Base-by-base conservation (phyloP, 306 rosid genomes). In the Sicyos edulis region DNA sequence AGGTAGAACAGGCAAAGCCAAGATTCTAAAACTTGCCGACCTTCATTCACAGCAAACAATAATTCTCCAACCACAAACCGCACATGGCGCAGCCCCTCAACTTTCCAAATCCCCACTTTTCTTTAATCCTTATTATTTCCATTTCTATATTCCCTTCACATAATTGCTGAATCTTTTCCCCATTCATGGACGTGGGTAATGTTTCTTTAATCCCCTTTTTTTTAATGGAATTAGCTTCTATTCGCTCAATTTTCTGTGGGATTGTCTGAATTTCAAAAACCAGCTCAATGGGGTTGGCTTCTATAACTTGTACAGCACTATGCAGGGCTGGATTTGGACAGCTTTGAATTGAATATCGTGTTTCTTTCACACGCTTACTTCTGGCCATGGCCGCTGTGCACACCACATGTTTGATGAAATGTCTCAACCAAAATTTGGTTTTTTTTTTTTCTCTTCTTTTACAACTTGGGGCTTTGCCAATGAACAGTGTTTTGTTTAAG, bases 281-380 rank as follows among this genome's bases (percentile, higher is more conserved):
- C 73, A 68, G 73, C 73, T 68, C 54, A 68, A 68, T 67, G 56
- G 40, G 56, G 72, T 68, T 49, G 72, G 44, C 57, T 3, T 21
- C 5, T 19, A 49, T 32, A 32, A 49, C 72, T 22, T 22, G 32
- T 1, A 17, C 9, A 13, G 20, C 13, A 45, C 52, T 44, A 21
- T 21, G 64, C 10, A 24, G 20, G 21, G 20, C 21, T 17, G 12
- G 37, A 32, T 32, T 32, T 32, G 4, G 37, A 32, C 37, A 32
- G 37, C 37, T 32, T 32, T 32, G 5, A 32, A 32, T 32, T 32
- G 37, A 32, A 32, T 32, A 32, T 32, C 15, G 9, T 37, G 13
- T 63, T 63, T 63, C 51, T 37, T 37, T 10, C 70, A n/a, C 50
- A n/a, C 70, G 51, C 16, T 40, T 40, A 7, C 8, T 45, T 12